Percentiles rank a stretch among this genome's conserved stretches.
Evolutionary conservation across 371 early-diverging fungal genomes (phyloP).

Genomic region (Catenaria anguillulae): DNA sequence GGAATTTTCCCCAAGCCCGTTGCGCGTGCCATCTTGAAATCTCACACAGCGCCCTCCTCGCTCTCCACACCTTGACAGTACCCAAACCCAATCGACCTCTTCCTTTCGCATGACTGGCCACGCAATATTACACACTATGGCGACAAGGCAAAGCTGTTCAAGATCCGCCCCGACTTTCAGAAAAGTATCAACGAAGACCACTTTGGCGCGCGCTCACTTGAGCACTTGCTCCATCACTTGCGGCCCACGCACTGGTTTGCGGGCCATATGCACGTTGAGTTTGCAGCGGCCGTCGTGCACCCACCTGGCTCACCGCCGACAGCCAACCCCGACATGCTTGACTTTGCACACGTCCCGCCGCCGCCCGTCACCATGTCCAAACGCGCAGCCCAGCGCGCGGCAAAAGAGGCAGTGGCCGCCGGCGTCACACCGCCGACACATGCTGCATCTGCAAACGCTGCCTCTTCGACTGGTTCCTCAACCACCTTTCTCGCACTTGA

Average conservation of each 20-base stretch:
- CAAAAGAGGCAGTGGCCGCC: too few relatives aligned
- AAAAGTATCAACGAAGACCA: constrained; percentile 56
- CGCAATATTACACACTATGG: constrained; percentile 66
- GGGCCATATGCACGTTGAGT: constrained; percentile 81
- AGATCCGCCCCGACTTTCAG: constrained; percentile 48
- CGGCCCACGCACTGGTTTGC: constrained; percentile 83
- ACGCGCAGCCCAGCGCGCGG: background rate
- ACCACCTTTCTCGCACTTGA: constrained; percentile 50
- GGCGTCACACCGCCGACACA: background rate
- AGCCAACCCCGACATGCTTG: too few relatives aligned
- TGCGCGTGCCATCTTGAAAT: background rate
- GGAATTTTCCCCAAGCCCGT: background rate
- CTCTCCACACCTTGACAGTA: too few relatives aligned
- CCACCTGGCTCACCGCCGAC: constrained; percentile 12
- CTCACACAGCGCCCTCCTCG: too few relatives aligned
- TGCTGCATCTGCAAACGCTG: background rate
- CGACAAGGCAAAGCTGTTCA: constrained; percentile 40
- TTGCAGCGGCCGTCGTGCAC: constrained; percentile 51
- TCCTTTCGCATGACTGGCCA: constrained; percentile 97
- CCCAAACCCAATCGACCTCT: constrained; percentile 57
- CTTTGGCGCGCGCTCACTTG: constrained; percentile 58
- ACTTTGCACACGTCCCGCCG: too few relatives aligned
- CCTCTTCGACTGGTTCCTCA: background rate
- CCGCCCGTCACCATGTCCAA: background rate
- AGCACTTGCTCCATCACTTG: constrained; percentile 47